Conservation (phyloP, 2,329 filamentous ascomycete genomes). For the Cladosporium sp. region DNA sequence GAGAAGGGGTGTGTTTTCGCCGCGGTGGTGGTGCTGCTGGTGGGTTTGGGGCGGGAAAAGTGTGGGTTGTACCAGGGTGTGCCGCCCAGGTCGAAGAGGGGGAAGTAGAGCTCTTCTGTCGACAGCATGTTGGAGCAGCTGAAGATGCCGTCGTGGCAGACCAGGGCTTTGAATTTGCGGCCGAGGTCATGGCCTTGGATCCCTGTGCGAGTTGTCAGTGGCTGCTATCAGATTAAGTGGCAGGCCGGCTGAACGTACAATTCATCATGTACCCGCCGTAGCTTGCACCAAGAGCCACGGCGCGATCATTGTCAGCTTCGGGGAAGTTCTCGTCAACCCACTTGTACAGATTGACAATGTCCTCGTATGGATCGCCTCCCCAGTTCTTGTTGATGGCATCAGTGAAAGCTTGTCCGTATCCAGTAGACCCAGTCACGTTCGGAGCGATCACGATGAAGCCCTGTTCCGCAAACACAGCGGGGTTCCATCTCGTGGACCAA, state of each 20-base stretch:
- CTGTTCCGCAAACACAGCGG: conserved; percentile 28
- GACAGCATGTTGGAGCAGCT: conserved; percentile 27
- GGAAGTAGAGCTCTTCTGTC: conserved; percentile 53
- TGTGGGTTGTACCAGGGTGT: conserved; percentile 45
- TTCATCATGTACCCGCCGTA: conserved; percentile 75
- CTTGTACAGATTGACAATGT: conserved; percentile 74
- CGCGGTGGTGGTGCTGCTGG: no score
- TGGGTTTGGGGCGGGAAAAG: conserved; percentile 4
- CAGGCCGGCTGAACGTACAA: no score
- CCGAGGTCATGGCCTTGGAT: conserved; percentile 82
- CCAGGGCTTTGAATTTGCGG: conserved; percentile 79
- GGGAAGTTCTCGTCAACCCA: conserved; percentile 62
- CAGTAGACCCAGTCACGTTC: conserved; percentile 28
- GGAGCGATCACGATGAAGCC: conserved; percentile 30
- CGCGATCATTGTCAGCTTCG: conserved; percentile 64
- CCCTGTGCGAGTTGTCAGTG: conserved; percentile 44
- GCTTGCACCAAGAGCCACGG: conserved; percentile 70
- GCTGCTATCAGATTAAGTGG: no score
- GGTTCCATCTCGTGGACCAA: conserved; percentile 29
- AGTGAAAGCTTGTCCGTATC: conserved; percentile 28
- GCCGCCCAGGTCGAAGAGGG: conserved; percentile 49
- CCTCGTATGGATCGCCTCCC: conserved; percentile 80
- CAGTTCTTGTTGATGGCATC: conserved; percentile 76
- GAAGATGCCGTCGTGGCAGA: conserved; percentile 65
- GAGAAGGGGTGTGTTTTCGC: background rate